Evolutionary conservation across 2,329 filamentous ascomycete genomes (phyloP), one percentile per base, ranked within the genome.

Genomic region (Neofusicoccum sp.): DNA sequence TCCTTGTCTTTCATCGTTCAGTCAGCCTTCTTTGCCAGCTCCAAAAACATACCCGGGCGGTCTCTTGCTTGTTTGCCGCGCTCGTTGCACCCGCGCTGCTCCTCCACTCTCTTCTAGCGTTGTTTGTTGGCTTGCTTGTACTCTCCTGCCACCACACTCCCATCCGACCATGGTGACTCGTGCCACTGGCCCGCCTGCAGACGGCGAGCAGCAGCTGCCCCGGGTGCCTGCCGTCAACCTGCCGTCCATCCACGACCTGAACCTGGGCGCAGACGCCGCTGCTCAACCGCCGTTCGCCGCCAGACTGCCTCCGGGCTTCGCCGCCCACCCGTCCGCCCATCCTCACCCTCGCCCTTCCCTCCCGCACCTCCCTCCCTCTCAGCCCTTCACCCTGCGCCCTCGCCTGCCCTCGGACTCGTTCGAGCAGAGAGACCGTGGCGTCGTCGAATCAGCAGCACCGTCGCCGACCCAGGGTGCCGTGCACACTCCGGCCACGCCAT

Each of bases 11-110:
- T 52, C 47, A 34, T 45, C 47, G n/a, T 61, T 49, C 58, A 41
- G 34, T 59, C 56, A 41, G 47, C 47, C 41, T 31, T 61, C 59
- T 33, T 52, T 44, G 14, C 37, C 2, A 41, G 12, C 47, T 34
- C 39, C 47, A 34, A 45, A 28, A 52, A 34, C 36, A 31, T 49
- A 7, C 9, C 34, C 29, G 28, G 47, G 45, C 34, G 28, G 14
- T 50, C 43, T 14, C 45, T 6, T 61, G 33, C 41, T 60, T 33
- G 56, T 60, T 6, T 48, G 22, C 31, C 36, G 34, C 36, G 56
- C 45, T 61, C 59, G 39, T 61, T 61, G 59, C 59, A 52, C 37
- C 56, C 56, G 45, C 33, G 45, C 56, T 39, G 31, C 54, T 58
- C 41, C 22, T 52, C 34, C 59, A 36, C 54, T 45, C 36, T 43